Base-by-base conservation (phyloP, 345 rosid species). In the Ceriops decandra region DNA sequence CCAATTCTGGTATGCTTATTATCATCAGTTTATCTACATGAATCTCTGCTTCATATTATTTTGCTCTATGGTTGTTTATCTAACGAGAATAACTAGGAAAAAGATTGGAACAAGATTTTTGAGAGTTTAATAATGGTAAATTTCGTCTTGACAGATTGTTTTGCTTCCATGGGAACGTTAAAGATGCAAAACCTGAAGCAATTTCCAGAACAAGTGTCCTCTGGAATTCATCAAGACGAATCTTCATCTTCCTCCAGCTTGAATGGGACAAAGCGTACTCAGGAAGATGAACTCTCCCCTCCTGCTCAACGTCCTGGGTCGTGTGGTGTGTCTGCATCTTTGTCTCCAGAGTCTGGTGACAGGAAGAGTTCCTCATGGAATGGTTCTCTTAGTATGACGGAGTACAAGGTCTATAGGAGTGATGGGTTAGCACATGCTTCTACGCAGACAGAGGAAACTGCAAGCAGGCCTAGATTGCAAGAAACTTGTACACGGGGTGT, bases 401-500 rank as follows among this genome's bases (percentile, higher is more conserved):
- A 90, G 79, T 91, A 91, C 72, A 91, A 87, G 73, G 81, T 87
- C 62, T 80, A 71, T 32, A 90, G 83, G 70, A 85, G 73, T 38
- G 93, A 90, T 57, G 89, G 99, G 1, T 79, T 83, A 67, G 88
- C 92, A 0, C 86, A 91, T 86, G 97, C 99, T 49, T 90, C 99
- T 0, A 95, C 99, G 0, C 99, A 95, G 87, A 95, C 99, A 0
- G 97, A 91, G 72, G 96, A 90, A 80, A 84, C 75, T 68, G 72
- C 59, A 0, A 82, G 57, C 67, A 65, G 74, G 38, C 76, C 77
- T 65, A 84, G 76, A 72, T 52, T 81, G 5, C 32, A 72, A 67
- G 93, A 90, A 84, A 91, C 97, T 32, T 85, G 89, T 69, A 84
- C 90, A 10, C 85, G 98, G 81, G 98, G 99, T 64, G 91, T 95